Evolutionary conservation across 2,329 filamentous ascomycete species (phyloP).

Genomic region (Periconia macrospinosa): DNA sequence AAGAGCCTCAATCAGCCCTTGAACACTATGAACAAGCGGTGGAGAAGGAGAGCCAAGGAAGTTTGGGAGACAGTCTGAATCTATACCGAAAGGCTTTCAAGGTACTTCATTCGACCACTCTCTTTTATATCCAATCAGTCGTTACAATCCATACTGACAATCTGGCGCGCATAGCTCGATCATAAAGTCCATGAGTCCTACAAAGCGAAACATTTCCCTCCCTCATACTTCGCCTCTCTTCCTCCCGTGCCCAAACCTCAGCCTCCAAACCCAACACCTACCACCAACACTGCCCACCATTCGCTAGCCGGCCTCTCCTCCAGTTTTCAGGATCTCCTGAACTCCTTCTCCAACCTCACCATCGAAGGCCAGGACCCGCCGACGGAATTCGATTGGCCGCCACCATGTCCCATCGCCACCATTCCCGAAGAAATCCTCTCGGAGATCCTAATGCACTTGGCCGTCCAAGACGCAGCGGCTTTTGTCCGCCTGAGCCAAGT

Average conservation of each 20-base stretch:
- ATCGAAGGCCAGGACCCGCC: constrained; percentile 70
- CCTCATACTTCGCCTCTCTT: constrained; percentile 56
- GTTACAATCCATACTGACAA: not conserved
- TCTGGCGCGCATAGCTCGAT: constrained; percentile 66
- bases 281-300: constrained; percentile 59
- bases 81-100: constrained; percentile 90
- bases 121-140: not conserved
- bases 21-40: constrained; percentile 94
- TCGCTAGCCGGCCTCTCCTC: constrained; percentile 59
- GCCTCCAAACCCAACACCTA: constrained; percentile 49
- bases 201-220: constrained; percentile 87
- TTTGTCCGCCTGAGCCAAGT: constrained; percentile 77
- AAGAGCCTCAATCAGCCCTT: constrained; percentile 72
- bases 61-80: constrained; percentile 81
- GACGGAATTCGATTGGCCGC: constrained; percentile 71
- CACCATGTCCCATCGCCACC: constrained; percentile 75
- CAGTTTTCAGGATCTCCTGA: constrained; percentile 69
- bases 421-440: constrained; percentile 84
- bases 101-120: constrained; percentile 51
- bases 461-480: constrained; percentile 72
- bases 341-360: constrained; percentile 69
- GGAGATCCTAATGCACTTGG: constrained; percentile 74
- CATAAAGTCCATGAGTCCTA: constrained; percentile 81
- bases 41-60: constrained; percentile 82
- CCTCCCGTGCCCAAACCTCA: constrained; percentile 38